Base-by-base conservation (phyloP, 331 rosid species). In the Cydonia oblonga region DNA sequence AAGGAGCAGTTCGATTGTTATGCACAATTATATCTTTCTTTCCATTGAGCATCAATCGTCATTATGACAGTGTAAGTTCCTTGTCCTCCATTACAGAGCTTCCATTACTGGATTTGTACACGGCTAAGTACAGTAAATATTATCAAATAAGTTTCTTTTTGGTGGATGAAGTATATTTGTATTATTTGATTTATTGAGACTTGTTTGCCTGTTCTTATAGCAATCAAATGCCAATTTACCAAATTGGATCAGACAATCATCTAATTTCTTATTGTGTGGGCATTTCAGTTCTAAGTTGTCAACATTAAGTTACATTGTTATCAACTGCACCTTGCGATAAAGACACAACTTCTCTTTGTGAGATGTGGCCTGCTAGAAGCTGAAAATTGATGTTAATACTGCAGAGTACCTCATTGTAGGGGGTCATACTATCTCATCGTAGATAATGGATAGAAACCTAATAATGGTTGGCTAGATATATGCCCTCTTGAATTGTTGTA, bases 1-100 rank as follows among this genome's bases (percentile, higher is more conserved):
- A 88, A 66, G 86, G 78, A 69, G 96, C 85, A 54, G 80, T 87
- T 84, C 79, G 79, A 71, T 74, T 95, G 78, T 62, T 91, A 70
- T 83, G 87, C 83, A 88, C 85, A 49, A 20, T 86, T 77, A 72
- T 82, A 58, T 77, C 79, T 74, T 80, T 84, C 73, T 95, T 86
- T 77, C 93, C 92, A 68, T 86, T 67, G 71, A 78, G 96, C 46
- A 66, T 89, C 70, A 87, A 78, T 40, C 92, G 88, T 71, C 88
- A 87, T 78, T 90, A 87, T 72, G 93, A 86, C 11, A 77, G 76
- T 77, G 99, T 95, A 87, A 85, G 96, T 70, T 67, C 72, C 76
- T 78, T 49, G 23, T 42, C 70, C 35, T 63, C 71, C 49, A 7
- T 74, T 35, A 30, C 71, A 32, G 68, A 22, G 29, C 18, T 66